phyloP scores from a whole-genome alignment of 345 rosid species.

The Isatis tinctoria region DNA sequence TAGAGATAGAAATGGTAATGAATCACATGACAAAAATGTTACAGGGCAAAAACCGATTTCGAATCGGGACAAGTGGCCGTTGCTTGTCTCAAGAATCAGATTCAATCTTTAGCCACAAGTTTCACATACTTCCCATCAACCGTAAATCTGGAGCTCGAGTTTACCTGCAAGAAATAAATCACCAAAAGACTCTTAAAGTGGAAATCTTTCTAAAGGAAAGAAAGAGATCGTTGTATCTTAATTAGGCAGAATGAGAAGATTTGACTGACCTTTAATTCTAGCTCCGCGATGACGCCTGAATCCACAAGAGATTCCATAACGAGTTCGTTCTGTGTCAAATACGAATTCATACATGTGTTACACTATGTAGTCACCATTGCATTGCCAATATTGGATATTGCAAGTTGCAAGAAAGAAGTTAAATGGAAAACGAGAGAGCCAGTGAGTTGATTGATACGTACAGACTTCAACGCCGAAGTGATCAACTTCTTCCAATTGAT shows the following conservation, averaged over 20 bases:
- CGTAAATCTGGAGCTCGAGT: conserved; percentile 56
- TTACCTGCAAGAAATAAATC: conserved; percentile 42
- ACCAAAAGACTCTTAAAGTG: not conserved
- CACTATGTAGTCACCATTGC: not conserved
- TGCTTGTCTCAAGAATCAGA: not conserved
- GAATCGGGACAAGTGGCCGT: not conserved
- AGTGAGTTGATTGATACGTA: conserved; percentile 32
- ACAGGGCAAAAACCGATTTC: not conserved
- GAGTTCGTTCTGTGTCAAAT: conserved; percentile 43
- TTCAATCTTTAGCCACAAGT: conserved; percentile 47
- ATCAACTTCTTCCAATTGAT: conserved; percentile 86
- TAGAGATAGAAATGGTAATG: conserved; percentile 9
- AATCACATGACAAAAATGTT: conserved; percentile 24
- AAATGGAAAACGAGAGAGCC: not conserved
- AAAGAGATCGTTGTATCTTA: not conserved
- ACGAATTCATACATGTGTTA: not conserved
- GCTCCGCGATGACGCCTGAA: conserved; percentile 39
- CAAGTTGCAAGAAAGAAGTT: not conserved
- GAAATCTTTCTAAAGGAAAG: not conserved
- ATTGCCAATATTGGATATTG: not conserved
- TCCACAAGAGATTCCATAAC: conserved; percentile 52
- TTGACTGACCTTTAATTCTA: conserved; percentile 62
- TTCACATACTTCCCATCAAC: conserved; percentile 58
- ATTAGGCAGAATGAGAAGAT: not conserved
- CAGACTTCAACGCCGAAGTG: conserved; percentile 57